Evolutionary conservation across 1,284 basidiomycete species (phyloP).

Genomic region (Leccinum solheimii): DNA sequence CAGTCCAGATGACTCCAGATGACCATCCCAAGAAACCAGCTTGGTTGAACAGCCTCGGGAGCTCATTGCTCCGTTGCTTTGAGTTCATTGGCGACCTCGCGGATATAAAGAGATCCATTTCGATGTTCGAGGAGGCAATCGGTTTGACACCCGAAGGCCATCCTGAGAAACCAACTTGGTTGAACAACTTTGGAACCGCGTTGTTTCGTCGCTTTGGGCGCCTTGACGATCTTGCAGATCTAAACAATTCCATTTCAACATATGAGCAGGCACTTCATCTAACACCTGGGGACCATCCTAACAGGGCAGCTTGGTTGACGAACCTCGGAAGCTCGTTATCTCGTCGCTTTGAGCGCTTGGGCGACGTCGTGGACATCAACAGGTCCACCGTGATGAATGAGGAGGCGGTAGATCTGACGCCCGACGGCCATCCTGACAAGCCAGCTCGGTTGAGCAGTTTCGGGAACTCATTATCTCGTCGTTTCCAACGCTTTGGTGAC

Average conservation of each 20-base stretch:
- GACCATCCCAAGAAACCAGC: neutral
- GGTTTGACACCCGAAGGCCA: neutral
- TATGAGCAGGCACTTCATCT: neutral
- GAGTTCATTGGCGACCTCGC: neutral
- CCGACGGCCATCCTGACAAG: neutral
- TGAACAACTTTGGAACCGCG: neutral
- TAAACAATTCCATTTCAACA: neutral
- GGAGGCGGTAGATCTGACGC: neutral
- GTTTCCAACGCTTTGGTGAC: neutral
- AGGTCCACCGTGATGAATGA: neutral
- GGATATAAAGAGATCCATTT: neutral
- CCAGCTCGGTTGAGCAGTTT: neutral
- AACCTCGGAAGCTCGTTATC: neutral
- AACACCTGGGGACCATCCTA: neutral
- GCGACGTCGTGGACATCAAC: neutral
- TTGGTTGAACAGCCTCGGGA: neutral
- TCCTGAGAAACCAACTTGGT: neutral
- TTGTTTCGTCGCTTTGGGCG: neutral
- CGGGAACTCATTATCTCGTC: neutral
- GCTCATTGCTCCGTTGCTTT: neutral
- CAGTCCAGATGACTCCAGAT: neutral
- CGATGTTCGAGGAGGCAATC: neutral
- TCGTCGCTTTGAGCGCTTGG: neutral
- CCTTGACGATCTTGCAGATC: neutral
- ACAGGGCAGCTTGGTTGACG: neutral